Evolutionary conservation across 176 grass and related monocot species (phyloP).

Genomic region (Thinopyrum elongatum): DNA sequence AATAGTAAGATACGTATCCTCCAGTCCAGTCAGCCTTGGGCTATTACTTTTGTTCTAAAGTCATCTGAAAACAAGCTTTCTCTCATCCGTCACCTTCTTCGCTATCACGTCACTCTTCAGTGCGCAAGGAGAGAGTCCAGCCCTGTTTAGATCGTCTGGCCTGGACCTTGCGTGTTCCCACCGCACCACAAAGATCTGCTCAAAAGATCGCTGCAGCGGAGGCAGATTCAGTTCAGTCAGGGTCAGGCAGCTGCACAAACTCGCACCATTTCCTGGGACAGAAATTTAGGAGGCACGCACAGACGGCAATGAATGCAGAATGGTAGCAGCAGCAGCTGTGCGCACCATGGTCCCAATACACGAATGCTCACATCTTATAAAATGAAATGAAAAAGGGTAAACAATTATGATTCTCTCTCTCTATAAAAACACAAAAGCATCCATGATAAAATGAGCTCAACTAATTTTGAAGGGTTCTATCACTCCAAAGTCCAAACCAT

Average conservation of each 20-base stretch:
- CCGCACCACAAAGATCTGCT: constrained; percentile 17
- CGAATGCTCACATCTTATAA: background rate
- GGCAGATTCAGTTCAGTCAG: background rate
- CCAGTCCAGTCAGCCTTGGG: no score
- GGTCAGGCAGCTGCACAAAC: background rate
- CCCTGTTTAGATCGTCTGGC: background rate
- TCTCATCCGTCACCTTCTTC: constrained; percentile 19
- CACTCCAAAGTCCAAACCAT: background rate
- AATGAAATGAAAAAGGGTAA: background rate
- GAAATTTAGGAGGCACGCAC: background rate
- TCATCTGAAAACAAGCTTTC: background rate
- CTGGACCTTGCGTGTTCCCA: constrained; percentile 15
- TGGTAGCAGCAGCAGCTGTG: background rate
- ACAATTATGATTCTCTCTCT: background rate
- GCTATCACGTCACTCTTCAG: constrained; percentile 31
- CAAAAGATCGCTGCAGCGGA: constrained; percentile 9
- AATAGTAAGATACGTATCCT: no score
- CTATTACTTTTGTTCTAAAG: no score
- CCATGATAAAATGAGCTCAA: background rate
- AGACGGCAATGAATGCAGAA: background rate
- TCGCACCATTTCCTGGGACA: background rate
- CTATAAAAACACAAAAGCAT: background rate
- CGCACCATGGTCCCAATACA: constrained; percentile 6
- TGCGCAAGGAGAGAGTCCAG: background rate
- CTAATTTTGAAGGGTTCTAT: background rate